Base-by-base conservation (phyloP, 306 rosid genomes). In the Fagus crenata region DNA sequence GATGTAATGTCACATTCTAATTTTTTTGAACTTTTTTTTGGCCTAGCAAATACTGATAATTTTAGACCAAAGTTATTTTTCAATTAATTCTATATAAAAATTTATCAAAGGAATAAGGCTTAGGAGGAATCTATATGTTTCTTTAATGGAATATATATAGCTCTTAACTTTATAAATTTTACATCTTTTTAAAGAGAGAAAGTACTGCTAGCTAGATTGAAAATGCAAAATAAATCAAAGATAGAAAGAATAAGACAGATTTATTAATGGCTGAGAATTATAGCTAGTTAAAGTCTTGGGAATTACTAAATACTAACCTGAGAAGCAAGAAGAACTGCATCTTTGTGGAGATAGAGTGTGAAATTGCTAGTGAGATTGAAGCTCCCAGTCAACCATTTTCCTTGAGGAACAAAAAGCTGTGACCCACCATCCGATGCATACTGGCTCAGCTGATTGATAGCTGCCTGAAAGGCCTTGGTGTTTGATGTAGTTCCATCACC, bases 381-480 rank as follows among this genome's bases (percentile, higher is more conserved):
- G 81, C 96, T 92, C 2, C 97, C 96, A 42, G 97, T 90, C 37
- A 92, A 86, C 92, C 96, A 92, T 80, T 86, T 92, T 13, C 97
- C 97, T 0, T 93, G 82, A 63, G 97, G 97, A 80, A 92, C 96
- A 73, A 81, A 85, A 1, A 92, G 82, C 39, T 83, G 88, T 40
- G 96, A 77, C 12, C 97, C 93, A 2, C 90, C 96, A 13, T 77
- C 65, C 15, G 90, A 86, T 72, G 78, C 71, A 79, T 81, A 89
- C 77, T 86, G 80, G 73, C 86, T 83, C 76, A 92, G 82, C 36
- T 86, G 76, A 18, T 71, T 72, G 2, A 92, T 84, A 51, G 97
- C 97, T 31, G 86, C 49, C 70, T 87, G 31, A 80, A 92, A 90
- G 0, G 93, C 96, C 83, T 84, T 80, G 56, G 97, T 90, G 78